Evolutionary conservation across 345 rosid species (phyloP), one percentile per base, ranked within the genome.

Genomic region (Camelina laxa): DNA sequence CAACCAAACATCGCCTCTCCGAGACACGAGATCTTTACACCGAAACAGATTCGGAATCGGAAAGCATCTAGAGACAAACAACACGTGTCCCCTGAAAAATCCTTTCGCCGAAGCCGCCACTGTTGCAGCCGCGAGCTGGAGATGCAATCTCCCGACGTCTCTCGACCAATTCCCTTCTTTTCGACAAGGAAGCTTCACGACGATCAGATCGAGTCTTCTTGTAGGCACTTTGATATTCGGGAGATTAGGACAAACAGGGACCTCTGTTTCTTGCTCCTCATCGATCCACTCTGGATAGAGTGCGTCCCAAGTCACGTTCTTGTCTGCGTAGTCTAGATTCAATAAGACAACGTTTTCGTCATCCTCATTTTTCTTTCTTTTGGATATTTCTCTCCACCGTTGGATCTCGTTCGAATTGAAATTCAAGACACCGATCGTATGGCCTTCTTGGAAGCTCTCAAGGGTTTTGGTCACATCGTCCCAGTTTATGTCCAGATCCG

Each of bases 241-340:
- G 7, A 92, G 75, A 67, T 27, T 16, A 6, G 93, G 93, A 72
- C 97, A 92, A 60, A 80, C 70, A 6, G 99, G 99, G 24, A 92
- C 90, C 21, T 90, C 92, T 70, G 74, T 84, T 49, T 87, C 97
- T 79, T 95, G 97, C 71, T 92, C 99, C 83, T 95, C 99, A 35
- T 95, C 99, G 21, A 92, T 92, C 97, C 99, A 92, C 82, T 95
- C 99, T 0, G 97, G 97, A 72, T 87, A 95, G 16, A 92, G 78
- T 3, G 93, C 73, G 75, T 89, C 91, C 97, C 97, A 92, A 36
- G 99, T 90, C 35, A 95, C 53, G 35, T 87, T 81, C 48, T 78
- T 75, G 1, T 63, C 83, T 6, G 89, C 84, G 73, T 81, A 50
- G 30, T 88, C 84, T 6, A 92, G 50, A 21, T 78, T 69, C 73